phyloP scores from a whole-genome alignment of 2,329 filamentous ascomycete genomes.

The Coniochaeta ligniaria region DNA sequence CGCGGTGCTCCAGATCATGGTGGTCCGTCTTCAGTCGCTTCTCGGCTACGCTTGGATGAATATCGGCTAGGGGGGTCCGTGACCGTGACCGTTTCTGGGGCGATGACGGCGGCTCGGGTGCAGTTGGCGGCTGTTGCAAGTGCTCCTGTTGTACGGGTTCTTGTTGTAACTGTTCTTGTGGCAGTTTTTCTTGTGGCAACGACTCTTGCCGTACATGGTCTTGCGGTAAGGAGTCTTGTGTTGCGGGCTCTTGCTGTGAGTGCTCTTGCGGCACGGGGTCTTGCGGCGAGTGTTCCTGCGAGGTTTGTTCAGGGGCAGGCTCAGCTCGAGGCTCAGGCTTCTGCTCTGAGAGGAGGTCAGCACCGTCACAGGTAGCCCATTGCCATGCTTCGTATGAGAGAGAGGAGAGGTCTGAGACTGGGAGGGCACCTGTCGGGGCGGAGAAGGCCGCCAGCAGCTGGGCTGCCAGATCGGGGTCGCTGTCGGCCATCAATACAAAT shows the following conservation, averaged over 20 bases:
- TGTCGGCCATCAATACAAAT: neutral
- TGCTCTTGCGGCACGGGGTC: neutral
- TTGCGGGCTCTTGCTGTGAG: neutral
- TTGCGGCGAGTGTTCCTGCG: neutral
- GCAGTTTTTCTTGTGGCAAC: neutral
- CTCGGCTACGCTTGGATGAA: constrained; percentile 2
- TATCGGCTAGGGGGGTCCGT: constrained; percentile 10
- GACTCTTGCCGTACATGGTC: neutral
- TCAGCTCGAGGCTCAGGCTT: neutral
- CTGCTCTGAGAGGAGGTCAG: neutral
- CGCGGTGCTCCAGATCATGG: constrained; percentile 1
- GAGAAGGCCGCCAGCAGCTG: constrained; percentile 2
- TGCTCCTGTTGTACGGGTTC: neutral
- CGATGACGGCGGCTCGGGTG: constrained; percentile 6
- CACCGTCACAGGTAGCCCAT: neutral
- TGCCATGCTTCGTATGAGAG: neutral
- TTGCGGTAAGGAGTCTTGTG: neutral
- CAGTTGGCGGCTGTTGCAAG: neutral
- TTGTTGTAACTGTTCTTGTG: neutral
- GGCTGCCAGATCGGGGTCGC: constrained; percentile 1
- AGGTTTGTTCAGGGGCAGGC: neutral
- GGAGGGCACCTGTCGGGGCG: neutral
- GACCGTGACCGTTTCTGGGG: constrained; percentile 18
- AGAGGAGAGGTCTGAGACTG: neutral
- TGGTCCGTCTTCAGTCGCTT: constrained; percentile 18